These are phyloP conservation scores for Wolfiporia cocos DNA, from an alignment of 1,284 basidiomycete species.

Conservation along the genomic window DNA sequence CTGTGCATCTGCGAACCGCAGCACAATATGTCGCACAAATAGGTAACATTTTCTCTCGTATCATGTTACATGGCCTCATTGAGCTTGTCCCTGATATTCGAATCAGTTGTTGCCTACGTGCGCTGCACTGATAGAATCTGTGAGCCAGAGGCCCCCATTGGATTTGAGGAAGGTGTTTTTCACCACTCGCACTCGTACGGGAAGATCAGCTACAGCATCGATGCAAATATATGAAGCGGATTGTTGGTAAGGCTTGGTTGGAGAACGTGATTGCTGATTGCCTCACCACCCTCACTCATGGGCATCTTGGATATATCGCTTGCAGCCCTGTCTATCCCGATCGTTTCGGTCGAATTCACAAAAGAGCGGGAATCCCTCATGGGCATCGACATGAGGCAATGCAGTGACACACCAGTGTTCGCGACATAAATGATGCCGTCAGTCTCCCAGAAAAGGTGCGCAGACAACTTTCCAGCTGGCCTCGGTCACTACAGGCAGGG, in stretches of 20 bases:
- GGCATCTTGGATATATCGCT: constrained; percentile 50
- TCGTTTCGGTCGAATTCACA: constrained; percentile 86
- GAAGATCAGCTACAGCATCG: too few relatives aligned
- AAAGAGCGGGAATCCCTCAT: constrained; percentile 51
- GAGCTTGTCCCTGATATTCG: background rate
- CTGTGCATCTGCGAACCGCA: constrained; percentile 21
- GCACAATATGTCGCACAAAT: constrained; percentile 1
- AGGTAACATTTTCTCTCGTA: too few relatives aligned
- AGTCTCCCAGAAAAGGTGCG: constrained; percentile 84
- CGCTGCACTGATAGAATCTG: too few relatives aligned
- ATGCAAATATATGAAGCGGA: too few relatives aligned
- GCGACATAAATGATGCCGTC: constrained; percentile 73
- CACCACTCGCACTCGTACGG: constrained; percentile 87
- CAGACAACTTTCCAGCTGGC: constrained; percentile 80
- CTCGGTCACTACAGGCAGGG: constrained; percentile 77
- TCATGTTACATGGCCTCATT: background rate
- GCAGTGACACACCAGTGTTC: constrained; percentile 50
- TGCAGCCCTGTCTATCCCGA: constrained; percentile 64
- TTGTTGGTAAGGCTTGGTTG: too few relatives aligned
- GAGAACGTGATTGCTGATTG: too few relatives aligned
- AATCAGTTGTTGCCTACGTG: constrained; percentile 1
- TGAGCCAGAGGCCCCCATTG: constrained; percentile 79
- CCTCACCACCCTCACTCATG: constrained; percentile 73
- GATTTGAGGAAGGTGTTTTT: constrained; percentile 84
- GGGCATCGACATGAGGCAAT: background rate